Base-by-base conservation (phyloP, 768 basidiomycete species). In the Lentinus brumalis region DNA sequence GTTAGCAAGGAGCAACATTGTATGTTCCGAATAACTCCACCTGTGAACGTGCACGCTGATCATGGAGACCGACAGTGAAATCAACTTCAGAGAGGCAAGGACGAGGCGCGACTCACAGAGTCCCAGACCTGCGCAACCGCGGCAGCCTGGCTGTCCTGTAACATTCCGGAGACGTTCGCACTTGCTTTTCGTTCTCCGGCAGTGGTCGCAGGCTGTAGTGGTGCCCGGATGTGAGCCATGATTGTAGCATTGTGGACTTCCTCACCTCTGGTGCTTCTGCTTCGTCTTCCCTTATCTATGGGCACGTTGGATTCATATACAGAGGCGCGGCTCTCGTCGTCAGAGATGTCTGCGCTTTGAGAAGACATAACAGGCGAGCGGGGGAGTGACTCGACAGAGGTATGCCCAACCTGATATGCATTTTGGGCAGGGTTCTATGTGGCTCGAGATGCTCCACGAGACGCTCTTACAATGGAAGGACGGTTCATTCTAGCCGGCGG, bases 171-270 rank as follows among this genome's bases (percentile, higher is more conserved):
- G 46, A 40, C 59, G 62, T 59, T 76, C 74, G 65, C 76, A 76
- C 59, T 76, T 75, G 68, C 74, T 74, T 64, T 75, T 77, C 42
- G 73, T 72, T 32, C 75, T 71, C 21, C 74, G 70, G 59, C 76
- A 77, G 38, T 75, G 73, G 54, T 76, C 75, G 68, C 77, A 78
- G 47, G 77, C 76, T 71, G 49, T 44, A 18, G 35, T 5, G 21
- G 14, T 32, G 39, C 15, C 21, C 26, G 16, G 46, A n/a, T 44
- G 31, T 41, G 38, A 44, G 2, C 26, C 26, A 21, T 64, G 50
- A n/a, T 14, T 8, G 12, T 47, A 18, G 11, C 31, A 10, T 29
- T 29, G 2, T 31, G 47, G 58, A 35, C 12, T 35, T 35, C 40
- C 61, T 53, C 52, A 69, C 71, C 71, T 70, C 71, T 51, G 6